Conservation (phyloP, 306 rosid genomes). For the Hippophae rhamnoides region DNA sequence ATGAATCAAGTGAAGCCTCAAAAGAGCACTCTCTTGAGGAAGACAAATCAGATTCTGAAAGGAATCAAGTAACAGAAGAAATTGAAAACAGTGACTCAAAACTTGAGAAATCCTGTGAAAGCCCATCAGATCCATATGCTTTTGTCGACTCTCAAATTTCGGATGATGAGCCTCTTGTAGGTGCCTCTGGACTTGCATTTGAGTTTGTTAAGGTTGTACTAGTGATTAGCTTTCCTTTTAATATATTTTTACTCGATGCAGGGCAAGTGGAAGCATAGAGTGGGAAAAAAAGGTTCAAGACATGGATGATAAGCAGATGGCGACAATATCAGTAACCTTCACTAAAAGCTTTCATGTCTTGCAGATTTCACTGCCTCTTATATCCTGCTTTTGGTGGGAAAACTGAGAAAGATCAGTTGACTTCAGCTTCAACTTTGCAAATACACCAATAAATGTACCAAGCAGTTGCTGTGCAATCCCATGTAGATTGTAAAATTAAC, state of each 20-base stretch:
- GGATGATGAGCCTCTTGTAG: slow-evolving; percentile 90
- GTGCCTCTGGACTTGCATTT: slow-evolving; percentile 15
- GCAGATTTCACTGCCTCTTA: slow-evolving; percentile 18
- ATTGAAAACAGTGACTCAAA: slow-evolving; percentile 28
- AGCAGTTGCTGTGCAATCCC: slow-evolving; percentile 22
- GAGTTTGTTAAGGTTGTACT: not conserved
- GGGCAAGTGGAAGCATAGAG: slow-evolving; percentile 68
- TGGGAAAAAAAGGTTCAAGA: slow-evolving; percentile 41
- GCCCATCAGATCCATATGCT: slow-evolving; percentile 22
- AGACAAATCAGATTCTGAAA: slow-evolving; percentile 31
- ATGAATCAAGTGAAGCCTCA: slow-evolving; percentile 33
- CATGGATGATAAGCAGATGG: slow-evolving; percentile 21
- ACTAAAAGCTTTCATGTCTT: slow-evolving; percentile 17
- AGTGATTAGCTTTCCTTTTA: not conserved
- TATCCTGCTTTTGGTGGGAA: slow-evolving; percentile 16
- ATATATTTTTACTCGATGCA: slow-evolving; percentile 22
- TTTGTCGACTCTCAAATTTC: slow-evolving; percentile 43
- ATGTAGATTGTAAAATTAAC: slow-evolving; percentile 43
- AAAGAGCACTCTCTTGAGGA: slow-evolving; percentile 32
- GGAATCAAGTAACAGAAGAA: slow-evolving; percentile 28
- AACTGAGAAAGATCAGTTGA: slow-evolving; percentile 24
- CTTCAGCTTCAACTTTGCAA: slow-evolving; percentile 6
- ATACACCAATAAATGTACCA: slow-evolving; percentile 22
- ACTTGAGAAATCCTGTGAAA: slow-evolving; percentile 23
- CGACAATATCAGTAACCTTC: slow-evolving; percentile 7